Conservation (phyloP, 108 stramenopile species). For the Conticribra guillardii region DNA sequence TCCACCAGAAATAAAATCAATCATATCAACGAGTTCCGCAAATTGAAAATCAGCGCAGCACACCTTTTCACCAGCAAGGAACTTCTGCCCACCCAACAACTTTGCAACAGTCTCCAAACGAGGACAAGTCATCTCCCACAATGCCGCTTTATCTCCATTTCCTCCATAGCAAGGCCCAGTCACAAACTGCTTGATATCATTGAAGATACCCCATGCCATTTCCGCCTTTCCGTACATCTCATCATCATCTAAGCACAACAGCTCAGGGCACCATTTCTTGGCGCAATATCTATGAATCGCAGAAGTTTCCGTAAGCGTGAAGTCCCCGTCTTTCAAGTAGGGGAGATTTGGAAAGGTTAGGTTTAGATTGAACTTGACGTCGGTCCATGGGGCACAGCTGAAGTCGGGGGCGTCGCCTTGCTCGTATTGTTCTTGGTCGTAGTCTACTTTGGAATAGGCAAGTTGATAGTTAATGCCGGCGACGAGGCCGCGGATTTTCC, state of each 20-base stretch:
- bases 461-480: slow-evolving; percentile 10
- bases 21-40: slow-evolving; percentile 18
- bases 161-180: slow-evolving; percentile 18
- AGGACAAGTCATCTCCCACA: neutral
- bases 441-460: slow-evolving; percentile 13
- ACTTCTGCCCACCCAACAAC: neutral
- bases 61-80: slow-evolving; percentile 12
- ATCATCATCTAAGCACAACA: slow-evolving; percentile 9
- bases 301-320: slow-evolving; percentile 7
- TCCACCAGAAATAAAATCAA: slow-evolving; percentile 25
- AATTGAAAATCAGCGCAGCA: slow-evolving; percentile 23
- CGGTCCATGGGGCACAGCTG: slow-evolving; percentile 8
- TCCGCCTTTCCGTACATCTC: slow-evolving; percentile 24
- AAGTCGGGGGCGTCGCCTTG: slow-evolving; percentile 23
- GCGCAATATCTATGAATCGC: slow-evolving; percentile 29
- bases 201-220: slow-evolving; percentile 15
- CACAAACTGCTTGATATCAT: slow-evolving; percentile 6
- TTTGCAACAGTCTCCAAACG: slow-evolving; percentile 6
- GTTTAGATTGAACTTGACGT: slow-evolving; percentile 19
- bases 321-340: slow-evolving; percentile 23
- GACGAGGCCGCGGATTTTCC: slow-evolving; percentile 27
- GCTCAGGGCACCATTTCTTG: slow-evolving; percentile 30
- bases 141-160: slow-evolving; percentile 4
- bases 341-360: slow-evolving; percentile 13
- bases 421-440: slow-evolving; percentile 14